Conservation (phyloP, 805 yeast species). For the Kuraishia floccosa region DNA sequence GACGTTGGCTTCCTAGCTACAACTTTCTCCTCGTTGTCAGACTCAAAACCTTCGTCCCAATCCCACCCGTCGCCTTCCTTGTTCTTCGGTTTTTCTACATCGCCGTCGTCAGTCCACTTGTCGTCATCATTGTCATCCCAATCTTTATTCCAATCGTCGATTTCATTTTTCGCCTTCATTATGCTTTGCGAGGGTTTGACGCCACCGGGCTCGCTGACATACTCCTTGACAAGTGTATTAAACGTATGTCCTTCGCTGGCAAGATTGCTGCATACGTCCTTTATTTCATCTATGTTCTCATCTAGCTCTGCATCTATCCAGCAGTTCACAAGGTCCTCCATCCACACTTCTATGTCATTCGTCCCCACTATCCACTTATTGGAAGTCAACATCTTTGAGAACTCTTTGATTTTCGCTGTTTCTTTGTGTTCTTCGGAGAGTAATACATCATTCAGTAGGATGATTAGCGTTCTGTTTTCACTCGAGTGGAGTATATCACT, state of each 20-base stretch:
- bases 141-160: neutral
- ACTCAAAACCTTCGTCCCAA: neutral
- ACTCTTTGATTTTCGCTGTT: no score
- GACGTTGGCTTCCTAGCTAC: neutral
- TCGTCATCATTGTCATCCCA: conserved; percentile 1
- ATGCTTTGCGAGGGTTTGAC: neutral
- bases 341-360: conserved; percentile 2
- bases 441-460: no score
- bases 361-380: no score
- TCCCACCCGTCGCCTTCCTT: neutral
- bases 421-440: no score
- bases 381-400: no score
- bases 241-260: neutral
- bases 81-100: neutral
- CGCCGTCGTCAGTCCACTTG: neutral
- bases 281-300: neutral
- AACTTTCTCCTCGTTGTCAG: neutral
- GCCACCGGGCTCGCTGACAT: neutral
- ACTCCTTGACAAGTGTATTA: no score
- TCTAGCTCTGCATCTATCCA: conserved; percentile 3
- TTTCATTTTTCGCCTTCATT: no score
- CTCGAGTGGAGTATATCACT: conserved; percentile 1
- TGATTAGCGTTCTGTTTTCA: no score
- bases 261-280: neutral
- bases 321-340: conserved; percentile 1